phyloP scores from a whole-genome alignment of 495 filamentous ascomycete genomes.

The Lentithecium fluviatile region DNA sequence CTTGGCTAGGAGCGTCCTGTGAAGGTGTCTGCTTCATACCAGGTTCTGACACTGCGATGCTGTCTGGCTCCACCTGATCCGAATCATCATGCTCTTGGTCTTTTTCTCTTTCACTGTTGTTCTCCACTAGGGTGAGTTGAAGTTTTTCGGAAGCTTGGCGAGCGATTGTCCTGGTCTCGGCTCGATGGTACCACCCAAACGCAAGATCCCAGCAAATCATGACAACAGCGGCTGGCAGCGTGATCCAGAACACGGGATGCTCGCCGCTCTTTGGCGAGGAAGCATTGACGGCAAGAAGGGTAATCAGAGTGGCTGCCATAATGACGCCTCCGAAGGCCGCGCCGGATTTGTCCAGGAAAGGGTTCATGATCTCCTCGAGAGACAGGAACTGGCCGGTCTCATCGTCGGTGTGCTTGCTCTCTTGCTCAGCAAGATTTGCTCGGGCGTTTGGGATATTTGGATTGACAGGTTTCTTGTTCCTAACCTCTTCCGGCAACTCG shows the following conservation, averaged over 20 bases:
- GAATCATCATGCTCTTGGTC: neutral
- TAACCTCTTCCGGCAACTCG: constrained; percentile 57
- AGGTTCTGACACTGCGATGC: neutral
- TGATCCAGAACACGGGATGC: constrained; percentile 60
- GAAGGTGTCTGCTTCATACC: neutral
- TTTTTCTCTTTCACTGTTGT: constrained; percentile 27
- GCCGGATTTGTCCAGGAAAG: constrained; percentile 62
- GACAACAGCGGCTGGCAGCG: constrained; percentile 60
- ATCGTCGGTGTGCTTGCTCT: constrained; percentile 47
- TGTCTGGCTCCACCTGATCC: neutral
- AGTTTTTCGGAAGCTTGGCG: constrained; percentile 53
- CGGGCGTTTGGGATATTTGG: constrained; percentile 64
- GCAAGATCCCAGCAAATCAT: constrained; percentile 10
- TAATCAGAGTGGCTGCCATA: constrained; percentile 61
- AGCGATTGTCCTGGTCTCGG: constrained; percentile 60
- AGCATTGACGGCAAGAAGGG: constrained; percentile 60
- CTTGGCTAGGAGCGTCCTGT: too few relatives aligned
- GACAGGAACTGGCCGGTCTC: constrained; percentile 55
- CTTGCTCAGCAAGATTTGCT: constrained; percentile 55
- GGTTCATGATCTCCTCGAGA: constrained; percentile 69
- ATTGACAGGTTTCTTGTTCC: constrained; percentile 57
- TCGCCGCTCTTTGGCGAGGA: constrained; percentile 46
- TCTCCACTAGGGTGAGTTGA: constrained; percentile 48
- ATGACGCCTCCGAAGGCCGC: constrained; percentile 59
- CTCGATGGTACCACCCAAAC: constrained; percentile 41